Percentiles rank a stretch among this genome's conserved stretches.
Conservation (phyloP, 2,329 filamentous ascomycete genomes). For the Fusarium euwallaceae region DNA sequence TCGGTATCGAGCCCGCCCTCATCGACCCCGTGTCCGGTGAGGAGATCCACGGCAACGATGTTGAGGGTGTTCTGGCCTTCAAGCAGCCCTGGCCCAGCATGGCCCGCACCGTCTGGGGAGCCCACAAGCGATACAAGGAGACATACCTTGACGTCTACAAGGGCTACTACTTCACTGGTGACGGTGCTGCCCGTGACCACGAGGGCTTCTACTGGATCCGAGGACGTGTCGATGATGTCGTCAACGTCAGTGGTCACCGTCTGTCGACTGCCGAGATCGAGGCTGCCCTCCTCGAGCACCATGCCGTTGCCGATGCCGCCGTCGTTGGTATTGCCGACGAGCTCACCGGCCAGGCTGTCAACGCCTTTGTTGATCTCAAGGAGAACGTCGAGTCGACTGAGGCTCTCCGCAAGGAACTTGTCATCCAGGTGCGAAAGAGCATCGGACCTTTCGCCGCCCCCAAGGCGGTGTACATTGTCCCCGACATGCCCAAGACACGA, state of each 20-base stretch:
- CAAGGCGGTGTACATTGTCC: slow-evolving; percentile 91
- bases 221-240: slow-evolving; percentile 96
- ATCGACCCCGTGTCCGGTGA: slow-evolving; percentile 96
- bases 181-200: slow-evolving; percentile 95
- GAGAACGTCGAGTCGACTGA: slow-evolving; percentile 82
- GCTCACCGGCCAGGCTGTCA: slow-evolving; percentile 95
- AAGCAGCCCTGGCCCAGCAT: slow-evolving; percentile 99
- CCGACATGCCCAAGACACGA: slow-evolving; percentile 95
- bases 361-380: slow-evolving; percentile 95
- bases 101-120: slow-evolving; percentile 97
- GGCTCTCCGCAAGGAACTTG: slow-evolving; percentile 90
- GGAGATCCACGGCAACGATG: slow-evolving; percentile 94
- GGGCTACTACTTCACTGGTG: slow-evolving; percentile 96
- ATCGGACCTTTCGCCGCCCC: slow-evolving; percentile 98
- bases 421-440: slow-evolving; percentile 94
- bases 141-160: slow-evolving; percentile 98
- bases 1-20: slow-evolving; percentile 97
- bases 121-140: slow-evolving; percentile 98
- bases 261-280: slow-evolving; percentile 98
- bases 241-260: slow-evolving; percentile 97
- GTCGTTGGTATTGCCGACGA: slow-evolving; percentile 95
- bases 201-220: slow-evolving; percentile 99
- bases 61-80: slow-evolving; percentile 96
- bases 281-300: slow-evolving; percentile 93
- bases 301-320: slow-evolving; percentile 90